Conservation (phyloP, 192 early-diverging fungal genomes). For the Phlyctochytrium planicorne region DNA sequence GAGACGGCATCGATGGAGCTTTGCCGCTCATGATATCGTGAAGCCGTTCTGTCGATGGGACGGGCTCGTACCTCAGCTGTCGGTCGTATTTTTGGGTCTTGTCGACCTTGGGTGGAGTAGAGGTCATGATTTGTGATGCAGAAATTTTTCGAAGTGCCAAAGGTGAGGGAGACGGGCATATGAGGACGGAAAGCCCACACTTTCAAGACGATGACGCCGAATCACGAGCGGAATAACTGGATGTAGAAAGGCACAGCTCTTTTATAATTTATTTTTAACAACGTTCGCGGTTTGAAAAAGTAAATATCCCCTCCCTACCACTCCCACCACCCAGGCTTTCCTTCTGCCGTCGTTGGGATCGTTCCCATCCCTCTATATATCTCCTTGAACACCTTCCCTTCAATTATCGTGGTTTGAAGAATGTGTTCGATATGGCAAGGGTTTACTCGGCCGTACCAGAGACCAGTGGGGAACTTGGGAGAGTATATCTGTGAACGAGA, state of each 20-base stretch:
- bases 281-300: no score
- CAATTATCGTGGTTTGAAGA: conserved; percentile 32
- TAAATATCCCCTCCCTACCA: no score
- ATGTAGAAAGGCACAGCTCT: no score
- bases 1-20: not conserved
- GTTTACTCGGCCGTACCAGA: conserved; percentile 52
- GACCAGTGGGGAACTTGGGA: conserved; percentile 28
- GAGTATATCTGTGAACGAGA: conserved; percentile 34
- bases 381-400: conserved; percentile 46
- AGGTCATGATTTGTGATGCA: not conserved
- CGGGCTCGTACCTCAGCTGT: conserved; percentile 68
- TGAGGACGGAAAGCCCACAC: no score
- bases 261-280: no score
- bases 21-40: not conserved
- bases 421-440: conserved; percentile 48
- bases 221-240: no score
- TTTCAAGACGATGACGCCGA: no score
- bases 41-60: no score
- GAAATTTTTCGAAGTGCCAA: no score
- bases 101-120: conserved; percentile 16
- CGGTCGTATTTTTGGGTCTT: conserved; percentile 85
- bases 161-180: no score
- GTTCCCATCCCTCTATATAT: conserved; percentile 38
- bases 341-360: not conserved
- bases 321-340: no score